These are phyloP conservation scores for Flaveria floridana DNA, from an alignment of 140 eudicot species.

Conservation along the genomic window DNA sequence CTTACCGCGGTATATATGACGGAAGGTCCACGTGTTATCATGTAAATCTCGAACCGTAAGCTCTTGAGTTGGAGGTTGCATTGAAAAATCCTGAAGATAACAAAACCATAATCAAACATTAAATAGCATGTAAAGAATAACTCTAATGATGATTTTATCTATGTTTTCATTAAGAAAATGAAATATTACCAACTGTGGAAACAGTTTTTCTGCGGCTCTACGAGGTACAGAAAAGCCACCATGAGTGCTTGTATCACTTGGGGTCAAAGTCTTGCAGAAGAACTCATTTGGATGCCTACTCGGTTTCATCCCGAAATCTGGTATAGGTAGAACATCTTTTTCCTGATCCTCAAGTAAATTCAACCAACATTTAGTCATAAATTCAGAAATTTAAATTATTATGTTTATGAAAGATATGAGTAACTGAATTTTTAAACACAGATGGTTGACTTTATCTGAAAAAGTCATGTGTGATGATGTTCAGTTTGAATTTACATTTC, in stretches of 20 bases:
- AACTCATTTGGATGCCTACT: slow-evolving; percentile 91
- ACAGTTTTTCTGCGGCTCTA: slow-evolving; percentile 95
- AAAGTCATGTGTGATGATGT: slow-evolving; percentile 1
- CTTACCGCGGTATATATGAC: slow-evolving; percentile 97
- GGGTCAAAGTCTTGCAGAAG: slow-evolving; percentile 93
- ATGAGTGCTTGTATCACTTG: slow-evolving; percentile 96
- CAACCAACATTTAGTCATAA: background rate
- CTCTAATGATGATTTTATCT: background rate
- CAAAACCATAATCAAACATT: background rate
- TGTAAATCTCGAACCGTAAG: slow-evolving; percentile 93
- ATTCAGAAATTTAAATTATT: background rate
- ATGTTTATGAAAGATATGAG: background rate
- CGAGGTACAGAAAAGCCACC: slow-evolving; percentile 99
- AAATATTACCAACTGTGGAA: slow-evolving; percentile 74
- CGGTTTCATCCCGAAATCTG: slow-evolving; percentile 75
- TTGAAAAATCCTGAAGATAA: slow-evolving; percentile 70
- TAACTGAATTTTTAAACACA: background rate
- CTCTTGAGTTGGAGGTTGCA: slow-evolving; percentile 99
- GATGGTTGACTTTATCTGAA: background rate
- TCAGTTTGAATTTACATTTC: background rate
- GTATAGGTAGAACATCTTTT: slow-evolving; percentile 86
- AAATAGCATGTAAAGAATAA: background rate
- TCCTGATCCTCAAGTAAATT: slow-evolving; percentile 51
- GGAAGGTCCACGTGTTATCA: slow-evolving; percentile 97
- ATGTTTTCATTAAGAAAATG: background rate